Conservation (phyloP, 2,329 filamentous ascomycete species). For the Annulohypoxylon truncatum region DNA sequence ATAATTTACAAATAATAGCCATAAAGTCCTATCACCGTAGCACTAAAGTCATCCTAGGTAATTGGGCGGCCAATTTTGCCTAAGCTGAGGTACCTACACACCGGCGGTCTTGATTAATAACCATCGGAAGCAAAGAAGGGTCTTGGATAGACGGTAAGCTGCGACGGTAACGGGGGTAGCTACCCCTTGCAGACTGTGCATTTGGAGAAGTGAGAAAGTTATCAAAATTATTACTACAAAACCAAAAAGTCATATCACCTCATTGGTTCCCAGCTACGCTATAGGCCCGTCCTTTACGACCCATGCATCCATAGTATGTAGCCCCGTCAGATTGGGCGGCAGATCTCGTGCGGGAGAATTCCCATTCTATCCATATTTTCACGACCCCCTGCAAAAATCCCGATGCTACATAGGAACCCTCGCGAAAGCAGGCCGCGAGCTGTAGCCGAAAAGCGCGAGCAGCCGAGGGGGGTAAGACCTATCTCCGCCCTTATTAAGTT, state of each 20-base stretch:
- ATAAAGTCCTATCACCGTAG: conserved; percentile 21
- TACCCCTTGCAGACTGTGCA: conserved; percentile 9
- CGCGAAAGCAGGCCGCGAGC: not conserved
- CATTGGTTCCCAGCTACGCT: conserved; percentile 8
- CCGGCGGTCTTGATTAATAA: conserved; percentile 11
- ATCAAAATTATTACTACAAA: conserved; percentile 16
- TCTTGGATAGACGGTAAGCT: not conserved
- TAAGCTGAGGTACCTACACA: not conserved
- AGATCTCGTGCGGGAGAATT: conserved; percentile 23
- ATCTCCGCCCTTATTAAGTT: not conserved
- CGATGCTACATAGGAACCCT: not conserved
- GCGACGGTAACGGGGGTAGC: conserved; percentile 7
- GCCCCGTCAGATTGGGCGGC: conserved; percentile 24
- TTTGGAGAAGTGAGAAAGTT: conserved; percentile 8
- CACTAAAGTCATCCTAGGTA: not conserved
- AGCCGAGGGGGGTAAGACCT: not conserved
- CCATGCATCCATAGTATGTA: not conserved
- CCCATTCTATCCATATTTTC: not conserved
- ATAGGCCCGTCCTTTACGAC: conserved; percentile 7
- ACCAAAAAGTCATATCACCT: conserved; percentile 1
- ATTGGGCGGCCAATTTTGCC: conserved; percentile 1
- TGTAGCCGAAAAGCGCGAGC: conserved; percentile 19
- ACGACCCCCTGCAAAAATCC: not conserved
- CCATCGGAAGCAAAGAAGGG: conserved; percentile 6
- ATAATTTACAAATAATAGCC: not conserved